phyloP scores from a whole-genome alignment of 164 flowering plant species.

The Annona squamosa region DNA sequence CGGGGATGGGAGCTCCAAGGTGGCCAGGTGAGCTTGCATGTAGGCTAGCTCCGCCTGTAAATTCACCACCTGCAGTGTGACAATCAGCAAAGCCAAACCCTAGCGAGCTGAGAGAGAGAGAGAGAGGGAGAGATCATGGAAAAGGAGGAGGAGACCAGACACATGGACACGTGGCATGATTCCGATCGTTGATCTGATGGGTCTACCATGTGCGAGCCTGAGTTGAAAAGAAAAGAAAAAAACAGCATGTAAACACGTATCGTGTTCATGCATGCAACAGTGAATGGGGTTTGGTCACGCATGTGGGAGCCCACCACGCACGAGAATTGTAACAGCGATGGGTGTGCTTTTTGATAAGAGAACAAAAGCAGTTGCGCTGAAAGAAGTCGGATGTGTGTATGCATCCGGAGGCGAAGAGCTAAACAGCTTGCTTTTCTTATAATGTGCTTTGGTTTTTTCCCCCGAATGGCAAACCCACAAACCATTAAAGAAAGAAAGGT shows the following conservation, averaged over 20 bases:
- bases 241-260: too few relatives aligned
- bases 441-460: not conserved
- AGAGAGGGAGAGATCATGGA: not conserved
- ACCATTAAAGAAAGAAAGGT: not conserved
- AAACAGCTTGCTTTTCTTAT: not conserved
- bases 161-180: not conserved
- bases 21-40: slow-evolving; percentile 63
- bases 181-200: not conserved
- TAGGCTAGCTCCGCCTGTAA: slow-evolving; percentile 64
- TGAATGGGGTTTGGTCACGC: not conserved
- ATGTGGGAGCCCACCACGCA: not conserved
- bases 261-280: not conserved
- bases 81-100: not conserved
- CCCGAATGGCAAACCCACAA: not conserved
- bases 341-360: not conserved
- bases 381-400: not conserved
- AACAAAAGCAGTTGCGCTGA: not conserved
- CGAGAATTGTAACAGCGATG: not conserved
- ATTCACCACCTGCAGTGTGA: slow-evolving; percentile 45
- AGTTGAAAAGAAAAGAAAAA: not conserved
- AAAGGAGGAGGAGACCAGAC: too few relatives aligned
- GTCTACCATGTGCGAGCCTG: not conserved
- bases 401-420: not conserved
- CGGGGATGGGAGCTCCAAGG: slow-evolving; percentile 59
- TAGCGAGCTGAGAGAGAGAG: not conserved